A percentile compares a stretch with the other conserved stretches of the same genome.
These are phyloP conservation scores for Boletales sp. DNA, from an alignment of 768 basidiomycete genomes.

Conservation along the genomic window DNA sequence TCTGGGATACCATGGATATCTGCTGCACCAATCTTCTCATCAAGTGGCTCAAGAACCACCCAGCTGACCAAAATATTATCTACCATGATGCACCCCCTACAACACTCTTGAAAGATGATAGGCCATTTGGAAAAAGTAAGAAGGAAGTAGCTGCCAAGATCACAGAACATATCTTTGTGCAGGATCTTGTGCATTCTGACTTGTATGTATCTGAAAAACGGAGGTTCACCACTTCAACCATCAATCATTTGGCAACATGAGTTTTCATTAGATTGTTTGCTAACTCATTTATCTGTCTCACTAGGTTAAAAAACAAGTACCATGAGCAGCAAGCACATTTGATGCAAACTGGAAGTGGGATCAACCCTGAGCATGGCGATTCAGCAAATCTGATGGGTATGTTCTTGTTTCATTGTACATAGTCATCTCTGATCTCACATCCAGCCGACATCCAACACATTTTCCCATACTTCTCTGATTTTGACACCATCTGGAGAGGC, in stretches of 20 bases:
- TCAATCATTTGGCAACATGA: neutral
- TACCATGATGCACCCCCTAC: no score
- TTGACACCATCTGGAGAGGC: constrained; percentile 4
- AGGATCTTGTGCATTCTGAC: neutral
- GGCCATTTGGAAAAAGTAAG: constrained; percentile 6
- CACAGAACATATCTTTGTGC: constrained; percentile 1
- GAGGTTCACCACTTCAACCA: neutral
- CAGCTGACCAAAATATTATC: no score
- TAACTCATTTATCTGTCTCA: neutral
- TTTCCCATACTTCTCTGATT: constrained; percentile 8
- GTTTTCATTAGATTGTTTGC: neutral
- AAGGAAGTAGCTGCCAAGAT: neutral
- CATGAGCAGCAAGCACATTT: neutral
- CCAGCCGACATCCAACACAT: neutral
- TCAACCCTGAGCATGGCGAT: neutral
- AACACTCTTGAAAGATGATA: neutral
- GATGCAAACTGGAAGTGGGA: neutral
- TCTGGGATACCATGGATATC: no score
- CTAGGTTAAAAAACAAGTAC: constrained; percentile 4
- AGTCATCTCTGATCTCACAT: neutral
- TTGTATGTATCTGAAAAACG: neutral
- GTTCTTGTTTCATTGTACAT: neutral
- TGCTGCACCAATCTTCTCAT: no score
- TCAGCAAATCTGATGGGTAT: constrained; percentile 1
- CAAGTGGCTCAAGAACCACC: no score